These are phyloP conservation scores for Naganishia vaughanmartiniae DNA, from an alignment of 768 basidiomycete genomes.

Conservation along the genomic window DNA sequence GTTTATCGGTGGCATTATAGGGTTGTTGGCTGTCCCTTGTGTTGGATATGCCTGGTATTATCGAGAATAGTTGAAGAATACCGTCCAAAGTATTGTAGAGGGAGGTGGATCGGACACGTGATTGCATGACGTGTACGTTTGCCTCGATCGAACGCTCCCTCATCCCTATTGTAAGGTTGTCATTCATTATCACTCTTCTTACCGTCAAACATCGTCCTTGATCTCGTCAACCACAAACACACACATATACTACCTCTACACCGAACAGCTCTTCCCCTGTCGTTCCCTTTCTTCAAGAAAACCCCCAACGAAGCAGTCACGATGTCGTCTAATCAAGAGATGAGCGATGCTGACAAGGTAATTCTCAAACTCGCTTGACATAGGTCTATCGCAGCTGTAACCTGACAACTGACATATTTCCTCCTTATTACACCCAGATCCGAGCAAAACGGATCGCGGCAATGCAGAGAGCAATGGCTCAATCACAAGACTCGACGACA, in stretches of 20 bases:
- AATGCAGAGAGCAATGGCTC: conserved; percentile 17
- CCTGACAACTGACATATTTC: not conserved
- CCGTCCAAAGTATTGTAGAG: no score
- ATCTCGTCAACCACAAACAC: no score
- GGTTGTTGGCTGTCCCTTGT: no score
- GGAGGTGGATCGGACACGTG: not conserved
- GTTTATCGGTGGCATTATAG: conserved; percentile 12
- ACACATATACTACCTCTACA: no score
- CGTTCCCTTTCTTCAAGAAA: not conserved
- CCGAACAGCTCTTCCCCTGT: not conserved
- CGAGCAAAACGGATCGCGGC: conserved; percentile 17
- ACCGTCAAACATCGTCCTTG: no score
- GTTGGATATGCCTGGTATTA: no score
- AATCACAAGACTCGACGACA: not conserved
- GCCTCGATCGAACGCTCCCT: no score
- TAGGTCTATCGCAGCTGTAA: no score
- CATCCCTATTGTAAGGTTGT: not conserved
- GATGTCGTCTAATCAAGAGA: conserved; percentile 13
- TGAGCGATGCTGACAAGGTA: conserved; percentile 24
- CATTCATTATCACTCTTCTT: no score
- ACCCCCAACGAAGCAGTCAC: not conserved
- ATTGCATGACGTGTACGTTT: conserved; percentile 22
- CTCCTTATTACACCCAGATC: not conserved
- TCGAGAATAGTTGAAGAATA: no score
- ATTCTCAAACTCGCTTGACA: not conserved